These are phyloP conservation scores for Eutrema yunnanense DNA, from an alignment of 345 rosid genomes.

Conservation along the genomic window DNA sequence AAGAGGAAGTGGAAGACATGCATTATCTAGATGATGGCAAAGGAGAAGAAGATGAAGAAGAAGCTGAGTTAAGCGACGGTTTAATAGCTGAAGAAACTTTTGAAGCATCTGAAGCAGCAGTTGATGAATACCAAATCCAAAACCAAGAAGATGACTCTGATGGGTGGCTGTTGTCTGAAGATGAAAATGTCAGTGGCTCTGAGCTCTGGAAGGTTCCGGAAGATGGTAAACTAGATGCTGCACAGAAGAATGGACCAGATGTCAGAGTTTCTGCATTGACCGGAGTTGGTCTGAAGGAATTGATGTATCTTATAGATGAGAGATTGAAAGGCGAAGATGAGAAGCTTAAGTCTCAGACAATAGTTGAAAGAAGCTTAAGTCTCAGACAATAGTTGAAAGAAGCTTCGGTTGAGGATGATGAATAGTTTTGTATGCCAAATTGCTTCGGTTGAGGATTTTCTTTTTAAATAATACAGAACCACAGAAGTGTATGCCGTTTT, in stretches of 20 bases:
- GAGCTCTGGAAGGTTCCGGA: slow-evolving; percentile 31
- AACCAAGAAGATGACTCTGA: slow-evolving; percentile 32
- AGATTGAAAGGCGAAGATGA: slow-evolving; percentile 42
- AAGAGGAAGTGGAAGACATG: slow-evolving; percentile 35
- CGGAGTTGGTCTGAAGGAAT: slow-evolving; percentile 68
- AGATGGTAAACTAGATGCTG: slow-evolving; percentile 18
- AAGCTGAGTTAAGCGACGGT: slow-evolving; percentile 1
- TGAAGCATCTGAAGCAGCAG: slow-evolving; percentile 24
- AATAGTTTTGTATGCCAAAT: not conserved
- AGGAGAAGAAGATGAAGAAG: slow-evolving; percentile 12
- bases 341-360: slow-evolving; percentile 29
- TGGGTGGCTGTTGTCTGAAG: slow-evolving; percentile 45
- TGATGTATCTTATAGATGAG: slow-evolving; percentile 55
- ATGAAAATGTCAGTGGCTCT: slow-evolving; percentile 27
- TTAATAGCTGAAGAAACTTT: slow-evolving; percentile 29
- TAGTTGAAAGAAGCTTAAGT: slow-evolving; percentile 39
- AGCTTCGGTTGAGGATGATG: no score
- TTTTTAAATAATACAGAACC: no score
- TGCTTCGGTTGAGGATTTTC: no score
- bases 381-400: slow-evolving; percentile 34
- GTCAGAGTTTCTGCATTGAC: slow-evolving; percentile 67
- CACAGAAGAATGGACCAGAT: slow-evolving; percentile 37
- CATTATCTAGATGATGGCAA: slow-evolving; percentile 26
- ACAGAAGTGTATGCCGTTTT: no score
- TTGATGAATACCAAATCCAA: slow-evolving; percentile 8